phyloP scores from a whole-genome alignment of 192 early-diverging fungal species.

The Rhizophagus sp. region DNA sequence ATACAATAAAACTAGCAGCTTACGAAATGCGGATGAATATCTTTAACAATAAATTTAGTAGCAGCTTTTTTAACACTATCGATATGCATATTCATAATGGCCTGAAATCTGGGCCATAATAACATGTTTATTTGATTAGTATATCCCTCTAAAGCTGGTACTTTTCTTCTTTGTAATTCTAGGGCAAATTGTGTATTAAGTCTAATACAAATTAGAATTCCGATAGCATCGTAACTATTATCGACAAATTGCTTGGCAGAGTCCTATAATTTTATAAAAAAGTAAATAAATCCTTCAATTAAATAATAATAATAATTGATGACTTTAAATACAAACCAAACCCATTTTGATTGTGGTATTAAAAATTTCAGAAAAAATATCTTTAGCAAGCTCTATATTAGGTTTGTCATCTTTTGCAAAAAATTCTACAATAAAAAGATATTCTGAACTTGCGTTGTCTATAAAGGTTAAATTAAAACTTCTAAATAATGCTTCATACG shows the following conservation, averaged over 20 bases:
- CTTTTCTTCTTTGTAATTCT: constrained; percentile 77
- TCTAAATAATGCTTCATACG: constrained; percentile 90
- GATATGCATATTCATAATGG: constrained; percentile 86
- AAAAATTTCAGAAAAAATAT: constrained; percentile 86
- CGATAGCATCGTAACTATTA: constrained; percentile 82
- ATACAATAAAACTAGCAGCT: constrained; percentile 21
- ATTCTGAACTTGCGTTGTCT: constrained; percentile 95
- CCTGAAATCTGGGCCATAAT: constrained; percentile 87
- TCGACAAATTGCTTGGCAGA: constrained; percentile 76
- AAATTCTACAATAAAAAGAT: constrained; percentile 89
- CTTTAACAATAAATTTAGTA: constrained; percentile 66
- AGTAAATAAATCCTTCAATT: constrained; percentile 21
- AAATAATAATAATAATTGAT: constrained; percentile 11
- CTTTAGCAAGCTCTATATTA: constrained; percentile 60
- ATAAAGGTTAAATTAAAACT: constrained; percentile 88
- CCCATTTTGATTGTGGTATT: constrained; percentile 78
- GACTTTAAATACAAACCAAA: constrained; percentile 45
- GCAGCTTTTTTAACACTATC: constrained; percentile 83
- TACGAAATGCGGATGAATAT: constrained; percentile 83
- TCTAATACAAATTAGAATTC: constrained; percentile 86
- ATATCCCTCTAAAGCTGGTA: constrained; percentile 85
- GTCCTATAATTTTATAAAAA: constrained; percentile 39
- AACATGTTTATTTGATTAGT: constrained; percentile 90
- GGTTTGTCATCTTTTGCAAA: constrained; percentile 75
- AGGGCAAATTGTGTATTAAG: constrained; percentile 80